Conservation (phyloP, 2,329 filamentous ascomycete genomes). For the Fusarium redolens region DNA sequence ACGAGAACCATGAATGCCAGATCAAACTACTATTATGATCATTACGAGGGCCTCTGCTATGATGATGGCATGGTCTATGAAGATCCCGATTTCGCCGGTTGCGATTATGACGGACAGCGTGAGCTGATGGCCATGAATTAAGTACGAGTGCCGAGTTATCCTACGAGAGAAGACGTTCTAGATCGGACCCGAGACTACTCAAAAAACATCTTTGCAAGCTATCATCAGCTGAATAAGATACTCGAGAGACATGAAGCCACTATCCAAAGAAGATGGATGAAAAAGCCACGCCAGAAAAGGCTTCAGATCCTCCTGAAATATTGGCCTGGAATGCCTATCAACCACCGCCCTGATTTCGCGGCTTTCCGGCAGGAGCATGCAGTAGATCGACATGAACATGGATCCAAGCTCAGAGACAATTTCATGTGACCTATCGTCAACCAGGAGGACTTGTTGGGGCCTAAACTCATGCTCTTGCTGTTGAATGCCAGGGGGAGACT, state of each 20-base stretch:
- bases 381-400: slow-evolving; percentile 11
- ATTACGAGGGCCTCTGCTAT: not conserved
- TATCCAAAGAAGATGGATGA: slow-evolving; percentile 65
- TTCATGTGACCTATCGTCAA: slow-evolving; percentile 68
- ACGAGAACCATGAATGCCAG: not conserved
- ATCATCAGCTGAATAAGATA: slow-evolving; percentile 44
- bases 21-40: not conserved
- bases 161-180: not conserved
- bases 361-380: slow-evolving; percentile 45
- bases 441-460: slow-evolving; percentile 62
- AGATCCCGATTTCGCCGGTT: not conserved
- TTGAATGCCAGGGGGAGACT: slow-evolving; percentile 64
- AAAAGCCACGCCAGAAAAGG: slow-evolving; percentile 61
- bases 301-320: slow-evolving; percentile 57
- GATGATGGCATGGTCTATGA: fast-evolving
- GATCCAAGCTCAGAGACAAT: slow-evolving; percentile 45
- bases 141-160: fast-evolving
- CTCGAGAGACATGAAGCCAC: slow-evolving; percentile 62
- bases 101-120: not conserved
- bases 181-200: not conserved
- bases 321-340: slow-evolving; percentile 62
- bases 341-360: slow-evolving; percentile 64
- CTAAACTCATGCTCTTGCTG: slow-evolving; percentile 59
- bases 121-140: not conserved
- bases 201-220: not conserved